Base-by-base conservation (phyloP, 192 early-diverging fungal species). In the Podila verticillata region DNA sequence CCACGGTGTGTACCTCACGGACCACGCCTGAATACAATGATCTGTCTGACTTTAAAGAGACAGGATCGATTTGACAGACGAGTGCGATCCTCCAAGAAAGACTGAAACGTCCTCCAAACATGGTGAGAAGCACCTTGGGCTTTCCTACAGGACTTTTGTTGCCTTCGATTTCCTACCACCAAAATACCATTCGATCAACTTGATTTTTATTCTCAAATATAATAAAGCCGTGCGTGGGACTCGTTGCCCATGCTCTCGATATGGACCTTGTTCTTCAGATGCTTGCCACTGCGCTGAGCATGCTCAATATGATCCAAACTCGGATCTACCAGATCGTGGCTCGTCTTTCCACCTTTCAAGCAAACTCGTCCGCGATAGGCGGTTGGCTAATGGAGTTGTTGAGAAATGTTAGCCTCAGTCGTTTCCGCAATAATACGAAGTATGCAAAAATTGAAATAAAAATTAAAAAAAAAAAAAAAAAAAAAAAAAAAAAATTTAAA, bases 231-330 rank as follows among this genome's bases (percentile, higher is more conserved):
- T 1, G 44, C 63, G 26, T 51, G 48, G 22, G 39, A 47, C 47
- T 15, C 48, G 9, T 47, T 24, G 24, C 63, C 63, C 17, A 28
- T 48, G 26, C 63, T 64, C 44, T 64, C 63, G 2, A 64, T 34
- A 4, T 24, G 63, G 39, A 64, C 28, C 24, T 30, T n/a, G 63
- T 64, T 64, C 47, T 24, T 64, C 24, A 64, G 48, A 48, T 39
- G 12, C 22, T 54, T 24, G 20, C 48, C 48, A 19, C 20, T 3
- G 48, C 3, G 10, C 48, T 12, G 2, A 17, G 22, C 51, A 8
- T 54, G 6, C 20, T 26, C 51, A 54, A 5, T n/a, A n/a, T 9
- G 24, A 0, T 15, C 26, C 0, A 15, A 47, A 22, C 49, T 9
- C 3, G 10, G 13, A 29, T 28, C 47, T 8, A 24, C 10, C 20